Base-by-base conservation (phyloP, 192 early-diverging fungal species). In the Coemansia sp. region DNA sequence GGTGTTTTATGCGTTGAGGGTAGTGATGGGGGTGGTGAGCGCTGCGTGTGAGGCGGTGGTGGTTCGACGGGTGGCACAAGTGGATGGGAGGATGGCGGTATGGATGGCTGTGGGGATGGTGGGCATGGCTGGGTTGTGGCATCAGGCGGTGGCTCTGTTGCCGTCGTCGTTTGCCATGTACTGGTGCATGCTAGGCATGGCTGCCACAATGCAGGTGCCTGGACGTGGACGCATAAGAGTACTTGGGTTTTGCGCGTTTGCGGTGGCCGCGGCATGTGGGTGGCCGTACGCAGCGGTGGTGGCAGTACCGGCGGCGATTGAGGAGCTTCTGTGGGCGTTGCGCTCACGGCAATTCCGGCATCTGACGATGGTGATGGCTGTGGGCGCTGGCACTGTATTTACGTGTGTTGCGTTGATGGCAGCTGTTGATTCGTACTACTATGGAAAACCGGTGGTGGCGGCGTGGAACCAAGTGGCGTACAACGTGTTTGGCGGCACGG, bases 161-260 rank as follows among this genome's bases (percentile, higher is more conserved):
- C 97, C 97, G 0, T 94, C 95, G 11, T 86, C 92, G 25, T 96
- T 97, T 83, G 89, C 94, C 49, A 99, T 98, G 97, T 90, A 87
- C 64, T 72, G 85, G n/a, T 82, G 86, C 7, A 89, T 89, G 63
- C 64, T 96, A 34, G 94, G 93, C 2, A 87, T 88, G 42, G 87
- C 92, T 3, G 74, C 85, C 8, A 86, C 85, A 14, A 83, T 99
- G 25, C 36, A 12, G 17, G 18, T 10, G 45, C 60, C 25, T 0
- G 4, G 56, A 68, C 7, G 77, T 84, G 8, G 88, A 90, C 2
- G 74, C 42, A 10, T 64, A 71, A 48, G 66, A 74, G 16, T 54
- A 42, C 17, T 36, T 12, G 85, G 87, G 25, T 84, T 90, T 16
- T 73, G 85, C 7, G 87, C 84, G 73, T 84, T 89, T 58, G 91